Conservation (phyloP, 345 rosid species). For the Sapria himalayana region DNA sequence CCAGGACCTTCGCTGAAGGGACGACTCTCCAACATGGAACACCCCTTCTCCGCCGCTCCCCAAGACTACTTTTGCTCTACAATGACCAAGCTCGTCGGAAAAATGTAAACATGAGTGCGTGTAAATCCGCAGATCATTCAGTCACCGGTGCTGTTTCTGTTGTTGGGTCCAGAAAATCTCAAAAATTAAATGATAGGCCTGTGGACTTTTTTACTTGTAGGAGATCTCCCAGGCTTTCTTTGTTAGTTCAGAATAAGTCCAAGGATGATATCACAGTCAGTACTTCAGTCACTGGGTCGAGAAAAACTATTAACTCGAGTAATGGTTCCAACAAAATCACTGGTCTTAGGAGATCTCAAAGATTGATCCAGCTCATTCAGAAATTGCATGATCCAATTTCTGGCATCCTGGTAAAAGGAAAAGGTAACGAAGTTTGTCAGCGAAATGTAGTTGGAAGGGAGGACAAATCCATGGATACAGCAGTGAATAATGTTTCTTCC, state of each 20-base stretch:
- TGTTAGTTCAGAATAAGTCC: neutral
- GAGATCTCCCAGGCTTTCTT: neutral
- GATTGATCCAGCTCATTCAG: no score
- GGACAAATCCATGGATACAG: no score
- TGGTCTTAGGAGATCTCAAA: no score
- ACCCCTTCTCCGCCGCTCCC: constrained; percentile 3
- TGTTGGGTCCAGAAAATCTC: neutral
- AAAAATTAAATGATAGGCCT: neutral
- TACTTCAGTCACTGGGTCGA: neutral
- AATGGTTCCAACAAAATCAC: no score
- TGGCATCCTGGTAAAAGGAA: no score
- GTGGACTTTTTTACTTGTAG: neutral
- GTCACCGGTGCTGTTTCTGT: neutral
- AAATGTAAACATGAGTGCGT: neutral
- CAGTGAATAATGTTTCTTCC: no score
- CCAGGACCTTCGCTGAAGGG: neutral
- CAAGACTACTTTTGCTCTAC: neutral
- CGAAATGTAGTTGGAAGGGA: no score
- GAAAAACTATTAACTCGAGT: no score
- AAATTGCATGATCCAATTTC: no score
- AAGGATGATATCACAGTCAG: neutral
- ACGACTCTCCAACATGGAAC: neutral
- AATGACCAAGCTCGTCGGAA: neutral
- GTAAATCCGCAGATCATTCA: neutral
- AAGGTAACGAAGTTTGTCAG: no score